phyloP scores from a whole-genome alignment of 2,329 filamentous ascomycete species.

The Trichoderma koningii region DNA sequence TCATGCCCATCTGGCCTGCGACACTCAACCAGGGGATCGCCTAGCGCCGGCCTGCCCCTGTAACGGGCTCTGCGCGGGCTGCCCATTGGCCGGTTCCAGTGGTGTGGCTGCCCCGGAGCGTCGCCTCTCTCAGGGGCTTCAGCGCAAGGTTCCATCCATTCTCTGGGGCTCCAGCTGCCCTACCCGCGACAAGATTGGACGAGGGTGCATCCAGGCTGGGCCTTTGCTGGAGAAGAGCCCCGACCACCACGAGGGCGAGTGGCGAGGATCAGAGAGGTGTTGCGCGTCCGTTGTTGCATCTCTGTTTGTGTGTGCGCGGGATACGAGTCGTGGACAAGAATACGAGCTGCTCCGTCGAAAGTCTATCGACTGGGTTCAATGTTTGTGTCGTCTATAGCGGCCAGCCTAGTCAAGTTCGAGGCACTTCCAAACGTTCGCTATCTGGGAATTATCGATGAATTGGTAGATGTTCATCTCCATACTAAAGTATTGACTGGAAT shows the following conservation, averaged over 20 bases:
- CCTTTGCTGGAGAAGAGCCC: not conserved
- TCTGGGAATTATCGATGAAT: too few species aligned
- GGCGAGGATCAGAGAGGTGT: not conserved
- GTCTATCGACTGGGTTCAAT: not conserved
- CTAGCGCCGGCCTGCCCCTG: conserved; percentile 16
- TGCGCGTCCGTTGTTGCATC: not conserved
- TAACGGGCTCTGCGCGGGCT: not conserved
- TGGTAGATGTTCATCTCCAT: too few species aligned
- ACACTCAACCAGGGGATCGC: conserved; percentile 13
- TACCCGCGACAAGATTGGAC: not conserved
- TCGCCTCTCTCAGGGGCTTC: conserved; percentile 16
- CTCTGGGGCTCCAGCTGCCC: not conserved
- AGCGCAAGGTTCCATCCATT: not conserved
- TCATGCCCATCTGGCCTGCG: conserved; percentile 12
- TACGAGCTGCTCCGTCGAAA: conserved; percentile 2
- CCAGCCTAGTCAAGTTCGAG: too few species aligned
- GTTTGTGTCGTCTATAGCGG: too few species aligned
- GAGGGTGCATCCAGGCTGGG: not conserved
- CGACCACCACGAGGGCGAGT: conserved; percentile 5
- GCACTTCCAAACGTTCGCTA: too few species aligned
- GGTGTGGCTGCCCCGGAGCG: conserved; percentile 6
- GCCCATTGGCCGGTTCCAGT: conserved; percentile 8
- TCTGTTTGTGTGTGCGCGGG: not conserved
- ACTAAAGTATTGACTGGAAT: too few species aligned
- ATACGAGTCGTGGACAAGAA: conserved; percentile 24